A percentile compares a stretch with the other conserved stretches of the same genome.
Conservation (phyloP, 108 stramenopile genomes). For the Nitzschia palea region DNA sequence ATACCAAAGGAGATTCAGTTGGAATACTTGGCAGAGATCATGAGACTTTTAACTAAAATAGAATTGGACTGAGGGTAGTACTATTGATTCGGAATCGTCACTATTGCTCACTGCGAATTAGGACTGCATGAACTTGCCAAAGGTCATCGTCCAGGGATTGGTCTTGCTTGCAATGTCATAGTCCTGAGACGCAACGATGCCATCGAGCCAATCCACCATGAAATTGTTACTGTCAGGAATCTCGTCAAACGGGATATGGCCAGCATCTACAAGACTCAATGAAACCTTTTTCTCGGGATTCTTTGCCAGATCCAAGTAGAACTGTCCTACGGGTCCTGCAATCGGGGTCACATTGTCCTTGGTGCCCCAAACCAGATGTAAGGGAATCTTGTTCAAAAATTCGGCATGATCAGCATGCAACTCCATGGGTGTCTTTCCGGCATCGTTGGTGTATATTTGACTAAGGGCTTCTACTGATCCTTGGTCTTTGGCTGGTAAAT, state of each 20-base stretch:
- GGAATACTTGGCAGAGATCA: conserved; percentile 43
- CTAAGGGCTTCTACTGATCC: conserved; percentile 56
- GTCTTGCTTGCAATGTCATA: too few relatives aligned
- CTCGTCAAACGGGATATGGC: conserved; percentile 70
- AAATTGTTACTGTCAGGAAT: conserved; percentile 49
- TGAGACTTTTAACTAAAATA: conserved; percentile 14
- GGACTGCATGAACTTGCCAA: too few relatives aligned
- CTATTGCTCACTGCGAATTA: too few relatives aligned
- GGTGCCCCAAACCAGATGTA: conserved; percentile 69
- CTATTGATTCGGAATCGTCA: too few relatives aligned
- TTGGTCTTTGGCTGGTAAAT: conserved; percentile 45
- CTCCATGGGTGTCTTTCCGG: conserved; percentile 64
- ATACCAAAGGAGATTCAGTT: conserved; percentile 49
- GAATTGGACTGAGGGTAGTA: background rate
- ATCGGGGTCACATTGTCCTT: conserved; percentile 55
- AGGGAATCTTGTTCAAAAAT: conserved; percentile 30
- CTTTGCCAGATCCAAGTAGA: conserved; percentile 46
- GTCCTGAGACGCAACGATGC: background rate
- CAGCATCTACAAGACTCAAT: conserved; percentile 44
- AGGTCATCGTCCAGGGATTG: too few relatives aligned
- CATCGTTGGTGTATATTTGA: conserved; percentile 69
- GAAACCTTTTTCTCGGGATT: conserved; percentile 26
- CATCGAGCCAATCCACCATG: conserved; percentile 53
- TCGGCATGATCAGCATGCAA: conserved; percentile 38
- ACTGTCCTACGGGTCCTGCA: conserved; percentile 48